Evolutionary conservation across 139 green algal genomes (phyloP).

Genomic region (Chlorella sp.): DNA sequence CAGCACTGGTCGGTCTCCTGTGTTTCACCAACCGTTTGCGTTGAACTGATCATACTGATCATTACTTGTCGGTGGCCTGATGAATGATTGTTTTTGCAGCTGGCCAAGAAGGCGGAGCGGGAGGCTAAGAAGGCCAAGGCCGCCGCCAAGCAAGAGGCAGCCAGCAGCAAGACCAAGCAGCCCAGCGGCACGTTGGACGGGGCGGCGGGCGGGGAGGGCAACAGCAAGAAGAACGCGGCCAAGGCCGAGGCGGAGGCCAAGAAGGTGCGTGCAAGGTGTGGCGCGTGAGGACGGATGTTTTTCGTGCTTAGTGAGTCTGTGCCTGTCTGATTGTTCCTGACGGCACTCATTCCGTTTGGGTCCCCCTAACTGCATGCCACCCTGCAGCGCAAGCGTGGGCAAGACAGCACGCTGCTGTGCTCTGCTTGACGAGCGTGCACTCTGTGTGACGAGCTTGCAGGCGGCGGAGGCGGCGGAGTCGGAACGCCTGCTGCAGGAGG

Average conservation of each 20-base stretch:
- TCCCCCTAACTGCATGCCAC: not conserved
- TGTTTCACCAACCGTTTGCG: too few species aligned
- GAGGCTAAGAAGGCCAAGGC: constrained; percentile 66
- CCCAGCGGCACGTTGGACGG: too few species aligned
- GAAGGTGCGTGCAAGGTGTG: constrained; percentile 35
- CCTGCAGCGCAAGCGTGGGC: not conserved
- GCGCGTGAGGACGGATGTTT: not conserved
- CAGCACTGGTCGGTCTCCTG: not conserved
- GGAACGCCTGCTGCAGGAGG: constrained; percentile 41
- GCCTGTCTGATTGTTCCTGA: too few species aligned
- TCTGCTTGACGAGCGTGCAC: not conserved
- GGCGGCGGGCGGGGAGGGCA: constrained; percentile 7
- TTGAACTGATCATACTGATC: too few species aligned
- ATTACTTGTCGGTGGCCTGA: too few species aligned
- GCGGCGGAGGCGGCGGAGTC: constrained; percentile 68
- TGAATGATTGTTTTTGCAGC: constrained; percentile 33
- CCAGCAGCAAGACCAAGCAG: constrained; percentile 31
- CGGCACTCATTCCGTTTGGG: too few species aligned
- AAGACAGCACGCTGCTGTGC: too few species aligned
- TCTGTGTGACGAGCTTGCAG: constrained; percentile 26
- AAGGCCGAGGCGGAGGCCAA: constrained; percentile 80
- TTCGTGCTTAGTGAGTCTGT: not conserved
- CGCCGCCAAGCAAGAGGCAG: constrained; percentile 48
- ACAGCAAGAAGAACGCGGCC: constrained; percentile 62
- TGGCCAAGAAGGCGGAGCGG: constrained; percentile 76